Evolutionary conservation across 2,329 filamentous ascomycete species (phyloP).

Genomic region (Neofusicoccum umdonicola): DNA sequence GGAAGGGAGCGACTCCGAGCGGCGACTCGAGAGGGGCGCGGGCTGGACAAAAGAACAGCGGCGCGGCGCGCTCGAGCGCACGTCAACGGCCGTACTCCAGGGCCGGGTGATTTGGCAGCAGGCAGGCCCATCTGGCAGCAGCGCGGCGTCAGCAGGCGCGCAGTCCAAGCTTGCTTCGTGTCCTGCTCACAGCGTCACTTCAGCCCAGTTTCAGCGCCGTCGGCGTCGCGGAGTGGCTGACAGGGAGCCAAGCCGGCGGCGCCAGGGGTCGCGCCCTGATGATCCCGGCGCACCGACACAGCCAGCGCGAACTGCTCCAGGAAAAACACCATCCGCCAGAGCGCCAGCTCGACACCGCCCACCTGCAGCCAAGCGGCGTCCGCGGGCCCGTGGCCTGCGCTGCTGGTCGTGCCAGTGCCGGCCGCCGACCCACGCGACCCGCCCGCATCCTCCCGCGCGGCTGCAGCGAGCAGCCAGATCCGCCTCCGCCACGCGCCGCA

Average conservation of each 20-base stretch:
- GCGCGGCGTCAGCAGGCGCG: background rate
- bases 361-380: background rate
- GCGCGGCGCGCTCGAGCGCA: background rate
- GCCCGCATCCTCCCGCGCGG: background rate
- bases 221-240: slow-evolving; percentile 1
- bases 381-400: background rate
- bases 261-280: background rate
- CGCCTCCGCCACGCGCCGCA: background rate
- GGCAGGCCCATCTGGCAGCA: too few species aligned
- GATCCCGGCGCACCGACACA: background rate
- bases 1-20: slow-evolving; percentile 4
- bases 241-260: background rate
- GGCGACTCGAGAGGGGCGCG: background rate
- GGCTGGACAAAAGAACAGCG: background rate
- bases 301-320: background rate
- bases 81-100: slow-evolving; percentile 4
- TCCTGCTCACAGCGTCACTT: background rate
- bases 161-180: background rate
- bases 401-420: background rate
- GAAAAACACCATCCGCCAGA: background rate
- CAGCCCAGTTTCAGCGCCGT: background rate
- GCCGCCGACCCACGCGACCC: background rate
- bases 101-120: background rate
- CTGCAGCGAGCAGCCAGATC: background rate
- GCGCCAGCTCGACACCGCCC: background rate